Evolutionary conservation across 1,139 yeast species (phyloP), one percentile per base, ranked within the genome.

Genomic region (Geotrichum reessii): DNA sequence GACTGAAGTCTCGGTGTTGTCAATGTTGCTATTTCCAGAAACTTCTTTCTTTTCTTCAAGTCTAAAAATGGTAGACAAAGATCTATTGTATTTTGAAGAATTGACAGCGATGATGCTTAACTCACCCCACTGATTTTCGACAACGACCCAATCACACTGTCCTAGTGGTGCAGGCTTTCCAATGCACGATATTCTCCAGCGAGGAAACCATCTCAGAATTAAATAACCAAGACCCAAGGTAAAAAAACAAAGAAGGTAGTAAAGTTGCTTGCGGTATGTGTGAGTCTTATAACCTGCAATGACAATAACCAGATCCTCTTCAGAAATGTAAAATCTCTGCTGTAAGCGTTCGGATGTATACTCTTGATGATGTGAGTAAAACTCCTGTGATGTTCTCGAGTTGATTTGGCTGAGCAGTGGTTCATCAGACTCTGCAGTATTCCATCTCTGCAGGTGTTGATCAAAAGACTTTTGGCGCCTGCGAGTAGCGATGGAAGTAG

Each of bases 41-140:
- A 58, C 53, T 12, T 48, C 57, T 8, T 58, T 55, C 28, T 71
- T 70, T 19, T 68, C 53, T n/a, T 69, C 52, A 59, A 66, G 48
- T 73, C 78, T 65, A 61, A 93, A 79, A 51, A 87, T 82, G 0
- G 87, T 81, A 1, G 95, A 87, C 51, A 92, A 70, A 19, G 89
- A 78, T 65, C 88, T 83, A 65, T 87, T 83, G 67, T 85, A 88
- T 75, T 87, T 79, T 51, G 75, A 74, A 65, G 85, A 80, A 1
- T 74, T 67, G 19, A 93, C 82, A 5, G 76, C 72, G 4, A 83
- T 80, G 17, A 86, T 80, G 28, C 81, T 78, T 63, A 93, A 78
- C 66, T 90, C 96, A 33, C 97, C 98, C 78, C 84, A 87, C 70
- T 92, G 97, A 65, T 90, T 95, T 63, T 93, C 99, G 50, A 95